phyloP scores from a whole-genome alignment of 2,329 filamentous ascomycete genomes.

The Thelonectria olida region DNA sequence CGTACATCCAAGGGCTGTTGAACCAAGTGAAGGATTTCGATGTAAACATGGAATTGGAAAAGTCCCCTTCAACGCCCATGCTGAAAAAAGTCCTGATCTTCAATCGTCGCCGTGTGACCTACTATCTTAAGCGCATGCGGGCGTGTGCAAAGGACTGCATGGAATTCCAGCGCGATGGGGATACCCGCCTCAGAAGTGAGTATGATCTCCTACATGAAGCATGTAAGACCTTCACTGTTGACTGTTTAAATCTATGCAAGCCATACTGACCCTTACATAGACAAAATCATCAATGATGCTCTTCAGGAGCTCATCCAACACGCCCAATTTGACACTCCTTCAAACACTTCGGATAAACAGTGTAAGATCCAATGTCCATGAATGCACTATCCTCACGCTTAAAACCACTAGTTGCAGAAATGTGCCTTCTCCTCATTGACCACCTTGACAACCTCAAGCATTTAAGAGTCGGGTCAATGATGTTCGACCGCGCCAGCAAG shows the following conservation, averaged over 20 bases:
- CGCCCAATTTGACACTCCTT: not conserved
- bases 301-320: not conserved
- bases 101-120: slow-evolving; percentile 10
- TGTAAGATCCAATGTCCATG: not conserved
- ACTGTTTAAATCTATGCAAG: no score
- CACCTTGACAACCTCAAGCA: slow-evolving; percentile 2
- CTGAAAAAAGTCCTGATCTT: slow-evolving; percentile 12
- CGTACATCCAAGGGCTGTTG: slow-evolving; percentile 10
- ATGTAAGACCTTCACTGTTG: no score
- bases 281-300: not conserved
- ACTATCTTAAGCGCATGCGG: slow-evolving; percentile 11
- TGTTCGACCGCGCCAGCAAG: slow-evolving; percentile 10
- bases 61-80: slow-evolving; percentile 9
- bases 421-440: not conserved
- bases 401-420: slow-evolving; percentile 3
- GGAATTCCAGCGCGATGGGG: not conserved
- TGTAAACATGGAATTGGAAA: not conserved
- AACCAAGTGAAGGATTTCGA: not conserved
- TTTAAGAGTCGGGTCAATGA: not conserved
- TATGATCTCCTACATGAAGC: no score
- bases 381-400: not conserved
- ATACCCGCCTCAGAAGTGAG: not conserved
- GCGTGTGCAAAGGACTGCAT: not conserved
- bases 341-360: not conserved
- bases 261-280: not conserved